Base-by-base conservation (phyloP, 1,284 basidiomycete species). In the Irpex rosettiformis region DNA sequence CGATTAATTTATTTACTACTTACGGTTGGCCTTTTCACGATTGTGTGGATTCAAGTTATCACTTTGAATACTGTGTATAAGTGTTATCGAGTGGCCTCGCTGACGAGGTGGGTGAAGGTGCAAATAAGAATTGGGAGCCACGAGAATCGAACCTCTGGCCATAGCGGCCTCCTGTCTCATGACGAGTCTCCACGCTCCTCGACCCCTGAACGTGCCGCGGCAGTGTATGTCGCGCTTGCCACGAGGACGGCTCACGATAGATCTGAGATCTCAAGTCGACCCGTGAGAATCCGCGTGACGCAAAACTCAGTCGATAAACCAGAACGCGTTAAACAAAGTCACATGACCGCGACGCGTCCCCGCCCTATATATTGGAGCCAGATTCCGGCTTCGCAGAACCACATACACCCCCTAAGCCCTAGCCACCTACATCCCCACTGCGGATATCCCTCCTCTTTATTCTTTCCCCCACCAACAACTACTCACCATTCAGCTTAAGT, bases 261-360 rank as follows among this genome's bases (percentile, higher is more conserved):
- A 55, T 25, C 24, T 45, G 18, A 16, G 16, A 29, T 40, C 43
- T 47, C 18, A 55, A 13, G 37, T 11, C 53, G n/a, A 40, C 33
- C 24, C 37, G 43, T 45, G 43, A 55, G 10, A 55, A 24, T 18
- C 42, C 52, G 33, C 6, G n/a, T 55, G 53, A 63, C 58, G 52
- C 27, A 24, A 57, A 64, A 70, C 66, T 68, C 69, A 67, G 69
- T 75, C 67, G 74, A 73, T 70, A 73, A 67, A n/a, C n/a, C n/a
- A n/a, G n/a, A n/a, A 65, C 70, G 69, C 68, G 66, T 64, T 24
- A 62, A 48, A 56, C 60, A 61, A 59, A 40, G 60, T 40, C 73
- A 74, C 72, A 71, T 74, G 72, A 74, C 58, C 60, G 62, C 62
- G 65, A 68, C 72, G 71, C 72, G 71, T 62, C 62, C 55, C 60